These are phyloP conservation scores for Chaetothyriales sp. DNA, from an alignment of 2,329 filamentous ascomycete genomes.

Conservation along the genomic window DNA sequence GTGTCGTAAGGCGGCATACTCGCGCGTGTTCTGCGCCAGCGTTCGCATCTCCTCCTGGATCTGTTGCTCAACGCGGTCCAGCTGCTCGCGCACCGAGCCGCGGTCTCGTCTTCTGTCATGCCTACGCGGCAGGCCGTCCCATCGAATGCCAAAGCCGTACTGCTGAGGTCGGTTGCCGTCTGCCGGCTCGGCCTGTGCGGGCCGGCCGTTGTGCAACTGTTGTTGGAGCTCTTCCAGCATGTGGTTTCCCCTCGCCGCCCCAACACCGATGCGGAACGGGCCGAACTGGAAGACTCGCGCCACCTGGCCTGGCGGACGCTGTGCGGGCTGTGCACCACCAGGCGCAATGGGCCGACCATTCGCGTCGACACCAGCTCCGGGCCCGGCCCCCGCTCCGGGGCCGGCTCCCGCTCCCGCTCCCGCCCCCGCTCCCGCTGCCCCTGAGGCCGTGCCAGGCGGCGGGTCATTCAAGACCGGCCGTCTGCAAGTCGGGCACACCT, in stretches of 20 bases:
- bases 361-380: neutral
- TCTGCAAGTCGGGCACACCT: slow-evolving; percentile 91
- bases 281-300: slow-evolving; percentile 59
- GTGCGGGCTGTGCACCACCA: slow-evolving; percentile 5
- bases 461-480: slow-evolving; percentile 54
- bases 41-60: slow-evolving; percentile 53
- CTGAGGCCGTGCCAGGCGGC: slow-evolving; percentile 23
- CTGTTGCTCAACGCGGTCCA: slow-evolving; percentile 54
- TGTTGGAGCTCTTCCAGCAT: slow-evolving; percentile 52
- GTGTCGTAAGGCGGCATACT: slow-evolving; percentile 53
- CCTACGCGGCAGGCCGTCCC: slow-evolving; percentile 10
- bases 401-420: slow-evolving; percentile 7
- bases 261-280: slow-evolving; percentile 59
- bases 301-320: slow-evolving; percentile 25
- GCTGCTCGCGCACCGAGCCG: slow-evolving; percentile 30
- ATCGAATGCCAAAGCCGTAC: slow-evolving; percentile 30
- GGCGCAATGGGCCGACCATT: slow-evolving; percentile 5
- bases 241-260: slow-evolving; percentile 44
- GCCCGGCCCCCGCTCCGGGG: slow-evolving; percentile 3
- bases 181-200: slow-evolving; percentile 23
- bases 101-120: slow-evolving; percentile 16
- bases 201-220: slow-evolving; percentile 42
- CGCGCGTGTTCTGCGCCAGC: slow-evolving; percentile 51
- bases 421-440: slow-evolving; percentile 17
- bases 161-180: slow-evolving; percentile 25